Percentiles rank a stretch among this genome's conserved stretches.
These are phyloP conservation scores for Meyerozyma smithsonii DNA, from an alignment of 1,139 yeast species.

Conservation along the genomic window DNA sequence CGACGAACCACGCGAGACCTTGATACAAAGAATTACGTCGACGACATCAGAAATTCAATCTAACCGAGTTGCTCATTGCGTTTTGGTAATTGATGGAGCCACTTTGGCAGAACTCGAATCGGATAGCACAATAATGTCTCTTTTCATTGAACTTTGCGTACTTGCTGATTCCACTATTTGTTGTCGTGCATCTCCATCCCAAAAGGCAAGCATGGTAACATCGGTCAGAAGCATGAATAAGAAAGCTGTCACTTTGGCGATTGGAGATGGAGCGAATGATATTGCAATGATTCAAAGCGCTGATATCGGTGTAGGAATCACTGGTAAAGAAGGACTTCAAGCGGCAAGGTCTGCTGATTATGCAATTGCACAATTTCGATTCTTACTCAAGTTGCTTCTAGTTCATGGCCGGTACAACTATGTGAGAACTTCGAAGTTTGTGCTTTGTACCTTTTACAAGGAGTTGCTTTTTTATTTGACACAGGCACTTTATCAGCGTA, in stretches of 20 bases:
- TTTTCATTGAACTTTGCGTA: slow-evolving; percentile 80
- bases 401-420: slow-evolving; percentile 97
- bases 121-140: slow-evolving; percentile 64
- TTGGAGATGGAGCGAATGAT: slow-evolving; percentile 99
- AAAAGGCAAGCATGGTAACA: slow-evolving; percentile 84
- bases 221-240: slow-evolving; percentile 65
- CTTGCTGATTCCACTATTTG: slow-evolving; percentile 88
- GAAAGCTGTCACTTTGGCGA: slow-evolving; percentile 79
- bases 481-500: slow-evolving; percentile 82
- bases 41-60: slow-evolving; percentile 56
- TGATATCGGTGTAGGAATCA: slow-evolving; percentile 94
- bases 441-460: slow-evolving; percentile 90
- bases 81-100: slow-evolving; percentile 87
- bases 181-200: slow-evolving; percentile 96
- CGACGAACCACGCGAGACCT: slow-evolving; percentile 48
- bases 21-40: slow-evolving; percentile 53
- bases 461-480: slow-evolving; percentile 85
- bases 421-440: slow-evolving; percentile 85
- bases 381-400: slow-evolving; percentile 68
- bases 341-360: slow-evolving; percentile 96
- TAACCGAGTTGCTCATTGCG: slow-evolving; percentile 86
- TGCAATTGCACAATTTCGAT: slow-evolving; percentile 92
- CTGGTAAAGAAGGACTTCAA: slow-evolving; percentile 94
- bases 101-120: slow-evolving; percentile 69
- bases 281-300: slow-evolving; percentile 99